Percentiles rank a stretch among this genome's conserved stretches.
Conservation (phyloP, 306 rosid species). For the Prunus davidiana region DNA sequence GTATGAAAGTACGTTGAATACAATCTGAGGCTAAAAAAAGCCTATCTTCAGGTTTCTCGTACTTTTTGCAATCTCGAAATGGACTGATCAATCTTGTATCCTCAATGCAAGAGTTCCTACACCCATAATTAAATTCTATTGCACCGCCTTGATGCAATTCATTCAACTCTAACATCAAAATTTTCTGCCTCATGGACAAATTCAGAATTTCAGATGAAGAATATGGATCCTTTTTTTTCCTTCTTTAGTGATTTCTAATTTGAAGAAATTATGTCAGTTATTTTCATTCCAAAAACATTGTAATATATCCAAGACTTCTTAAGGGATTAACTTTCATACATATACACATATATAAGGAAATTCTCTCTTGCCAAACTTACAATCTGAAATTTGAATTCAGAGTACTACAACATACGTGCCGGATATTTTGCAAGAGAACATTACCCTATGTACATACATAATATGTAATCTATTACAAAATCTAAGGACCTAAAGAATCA, state of each 20-base stretch:
- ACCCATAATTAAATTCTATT: not conserved
- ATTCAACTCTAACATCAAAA: not conserved
- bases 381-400: not conserved
- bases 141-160: constrained; percentile 8
- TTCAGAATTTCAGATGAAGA: not conserved
- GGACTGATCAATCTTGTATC: not conserved
- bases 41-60: not conserved
- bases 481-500: not conserved
- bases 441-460: not conserved
- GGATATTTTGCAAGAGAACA: not conserved
- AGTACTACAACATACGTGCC: not conserved
- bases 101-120: not conserved
- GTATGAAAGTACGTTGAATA: not conserved
- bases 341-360: not conserved
- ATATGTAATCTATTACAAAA: not conserved
- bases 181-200: not conserved
- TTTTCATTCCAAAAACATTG: not conserved
- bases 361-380: not conserved
- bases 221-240: not conserved
- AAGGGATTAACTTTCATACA: not conserved
- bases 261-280: not conserved
- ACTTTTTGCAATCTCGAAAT: not conserved
- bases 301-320: not conserved
- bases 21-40: not conserved
- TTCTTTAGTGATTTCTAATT: not conserved